These are phyloP conservation scores for Volvariella surrecta DNA, from an alignment of 1,284 basidiomycete genomes.

Conservation along the genomic window DNA sequence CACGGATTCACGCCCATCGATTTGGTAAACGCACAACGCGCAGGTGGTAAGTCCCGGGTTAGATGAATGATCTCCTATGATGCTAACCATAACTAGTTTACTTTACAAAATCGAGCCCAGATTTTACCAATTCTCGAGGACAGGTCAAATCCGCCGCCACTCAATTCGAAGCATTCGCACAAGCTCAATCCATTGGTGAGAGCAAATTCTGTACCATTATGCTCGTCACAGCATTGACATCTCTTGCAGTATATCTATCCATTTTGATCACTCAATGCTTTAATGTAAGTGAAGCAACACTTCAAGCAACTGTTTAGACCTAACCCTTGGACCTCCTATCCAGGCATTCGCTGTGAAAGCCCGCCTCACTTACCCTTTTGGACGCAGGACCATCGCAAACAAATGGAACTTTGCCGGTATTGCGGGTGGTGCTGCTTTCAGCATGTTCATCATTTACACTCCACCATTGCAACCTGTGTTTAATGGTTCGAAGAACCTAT, in stretches of 20 bases:
- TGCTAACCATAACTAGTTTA: constrained; percentile 21
- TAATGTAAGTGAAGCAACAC: constrained; percentile 35
- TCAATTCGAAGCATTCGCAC: constrained; percentile 49
- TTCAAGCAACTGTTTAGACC: neutral
- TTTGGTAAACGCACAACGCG: constrained; percentile 39
- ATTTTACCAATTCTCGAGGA: constrained; percentile 49
- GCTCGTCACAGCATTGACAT: neutral
- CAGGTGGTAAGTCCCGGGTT: constrained; percentile 21
- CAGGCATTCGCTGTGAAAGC: constrained; percentile 66
- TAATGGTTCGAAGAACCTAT: constrained; percentile 47
- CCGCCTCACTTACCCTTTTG: constrained; percentile 54
- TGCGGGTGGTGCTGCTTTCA: constrained; percentile 48
- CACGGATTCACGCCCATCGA: constrained; percentile 53
- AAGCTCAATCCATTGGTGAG: constrained; percentile 54
- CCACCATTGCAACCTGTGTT: constrained; percentile 63
- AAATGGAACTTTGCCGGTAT: constrained; percentile 62
- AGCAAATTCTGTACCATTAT: neutral
- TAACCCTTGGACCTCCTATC: neutral
- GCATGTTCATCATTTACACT: constrained; percentile 62
- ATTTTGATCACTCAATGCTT: constrained; percentile 65
- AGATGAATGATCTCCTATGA: neutral
- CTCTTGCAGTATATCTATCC: constrained; percentile 43
- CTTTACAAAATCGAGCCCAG: constrained; percentile 40
- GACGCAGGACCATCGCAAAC: constrained; percentile 45
- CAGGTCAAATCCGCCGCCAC: constrained; percentile 32